A percentile compares a stretch with the other conserved stretches of the same genome.
phyloP scores from a whole-genome alignment of 805 yeast genomes.

The Candida manassasensis region DNA sequence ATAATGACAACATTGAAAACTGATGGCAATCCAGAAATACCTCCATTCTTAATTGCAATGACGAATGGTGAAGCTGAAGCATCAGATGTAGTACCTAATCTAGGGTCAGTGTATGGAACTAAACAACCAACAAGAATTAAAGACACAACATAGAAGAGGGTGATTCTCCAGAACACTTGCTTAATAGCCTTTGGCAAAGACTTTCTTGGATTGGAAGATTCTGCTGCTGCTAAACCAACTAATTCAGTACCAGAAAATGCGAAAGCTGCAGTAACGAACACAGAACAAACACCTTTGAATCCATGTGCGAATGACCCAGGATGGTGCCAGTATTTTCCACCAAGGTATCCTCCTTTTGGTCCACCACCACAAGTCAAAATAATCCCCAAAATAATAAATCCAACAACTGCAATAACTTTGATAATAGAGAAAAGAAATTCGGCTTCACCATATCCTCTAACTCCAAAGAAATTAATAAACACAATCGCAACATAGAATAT shows the following conservation, averaged over 20 bases:
- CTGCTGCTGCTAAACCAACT: conserved; percentile 36
- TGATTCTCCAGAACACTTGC: conserved; percentile 36
- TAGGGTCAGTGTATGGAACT: conserved; percentile 18
- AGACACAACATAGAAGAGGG: conserved; percentile 30
- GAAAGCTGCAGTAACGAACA: conserved; percentile 35
- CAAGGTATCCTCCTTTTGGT: conserved; percentile 42
- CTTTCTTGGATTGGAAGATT: conserved; percentile 27
- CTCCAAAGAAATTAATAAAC: conserved; percentile 48
- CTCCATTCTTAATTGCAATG: conserved; percentile 61
- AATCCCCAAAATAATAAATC: conserved; percentile 44
- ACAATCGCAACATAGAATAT: conserved; percentile 45
- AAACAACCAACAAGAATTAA: conserved; percentile 22
- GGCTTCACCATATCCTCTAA: conserved; percentile 52
- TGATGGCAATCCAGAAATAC: conserved; percentile 59
- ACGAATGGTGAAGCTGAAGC: conserved; percentile 77
- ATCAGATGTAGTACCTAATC: conserved; percentile 38
- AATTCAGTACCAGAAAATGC: conserved; percentile 35
- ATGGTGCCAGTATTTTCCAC: conserved; percentile 43
- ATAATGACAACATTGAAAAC: conserved; percentile 67
- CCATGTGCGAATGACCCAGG: conserved; percentile 53
- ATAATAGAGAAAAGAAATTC: conserved; percentile 47
- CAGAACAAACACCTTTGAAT: conserved; percentile 32
- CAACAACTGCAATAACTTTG: conserved; percentile 45
- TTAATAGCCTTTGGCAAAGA: conserved; percentile 33
- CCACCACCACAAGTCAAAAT: conserved; percentile 52